Conservation (phyloP, 805 yeast genomes). For the Suhomyces pyralidae region DNA sequence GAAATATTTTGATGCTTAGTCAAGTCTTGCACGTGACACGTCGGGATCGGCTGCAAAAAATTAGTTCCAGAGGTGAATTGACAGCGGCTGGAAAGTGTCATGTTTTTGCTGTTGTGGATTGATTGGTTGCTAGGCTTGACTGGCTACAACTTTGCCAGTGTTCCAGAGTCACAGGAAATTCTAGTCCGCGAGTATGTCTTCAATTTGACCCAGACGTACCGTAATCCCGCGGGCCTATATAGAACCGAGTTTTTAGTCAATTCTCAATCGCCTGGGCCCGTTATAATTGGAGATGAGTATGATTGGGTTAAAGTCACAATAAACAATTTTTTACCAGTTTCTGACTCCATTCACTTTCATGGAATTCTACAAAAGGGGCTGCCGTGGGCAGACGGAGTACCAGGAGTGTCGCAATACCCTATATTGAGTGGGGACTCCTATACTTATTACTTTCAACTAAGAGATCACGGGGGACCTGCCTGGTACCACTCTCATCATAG, state of each 20-base stretch:
- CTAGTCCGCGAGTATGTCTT: constrained; percentile 2
- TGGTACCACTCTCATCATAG: constrained; percentile 57
- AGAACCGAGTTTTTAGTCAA: constrained; percentile 37
- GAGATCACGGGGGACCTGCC: constrained; percentile 45
- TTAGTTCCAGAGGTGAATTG: not conserved
- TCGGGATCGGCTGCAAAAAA: not conserved
- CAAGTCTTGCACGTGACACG: not conserved
- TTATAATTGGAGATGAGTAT: constrained; percentile 34
- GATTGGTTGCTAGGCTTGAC: not conserved
- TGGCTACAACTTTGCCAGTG: not conserved
- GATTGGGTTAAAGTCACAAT: constrained; percentile 34
- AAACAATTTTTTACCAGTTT: constrained; percentile 34
- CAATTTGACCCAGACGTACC: constrained; percentile 5
- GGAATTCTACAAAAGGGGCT: constrained; percentile 48
- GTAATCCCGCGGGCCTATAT: constrained; percentile 31
- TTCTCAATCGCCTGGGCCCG: constrained; percentile 51
- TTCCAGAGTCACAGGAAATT: not conserved
- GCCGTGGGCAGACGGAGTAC: constrained; percentile 50
- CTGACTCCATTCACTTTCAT: constrained; percentile 52
- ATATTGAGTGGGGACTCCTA: constrained; percentile 42
- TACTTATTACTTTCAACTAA: constrained; percentile 40
- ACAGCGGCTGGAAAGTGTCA: not conserved
- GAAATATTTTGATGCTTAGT: not conserved
- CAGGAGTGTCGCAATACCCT: constrained; percentile 50
- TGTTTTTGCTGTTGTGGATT: not conserved